Evolutionary conservation across 768 basidiomycete genomes (phyloP).

Genomic region (Pisolithus orientalis): DNA sequence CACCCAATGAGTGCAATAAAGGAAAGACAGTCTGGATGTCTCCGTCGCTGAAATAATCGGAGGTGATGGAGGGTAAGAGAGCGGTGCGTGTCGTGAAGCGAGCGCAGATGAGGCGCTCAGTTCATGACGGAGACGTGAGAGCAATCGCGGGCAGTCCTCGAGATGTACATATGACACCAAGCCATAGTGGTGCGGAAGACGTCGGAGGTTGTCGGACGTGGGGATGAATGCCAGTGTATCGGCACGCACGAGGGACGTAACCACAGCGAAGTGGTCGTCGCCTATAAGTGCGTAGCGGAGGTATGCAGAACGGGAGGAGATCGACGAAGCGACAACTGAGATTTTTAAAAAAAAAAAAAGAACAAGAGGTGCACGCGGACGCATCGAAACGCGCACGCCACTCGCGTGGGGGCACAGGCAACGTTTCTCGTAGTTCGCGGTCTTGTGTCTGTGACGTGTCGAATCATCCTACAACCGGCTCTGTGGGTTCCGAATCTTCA

Average conservation of each 20-base stretch:
- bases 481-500: constrained; percentile 48
- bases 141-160: not conserved
- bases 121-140: constrained; percentile 10
- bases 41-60: constrained; percentile 15
- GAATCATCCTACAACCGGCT: constrained; percentile 43
- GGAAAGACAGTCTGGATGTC: constrained; percentile 13
- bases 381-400: constrained; percentile 49
- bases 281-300: constrained; percentile 55
- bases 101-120: constrained; percentile 44
- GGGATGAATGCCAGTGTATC: constrained; percentile 58
- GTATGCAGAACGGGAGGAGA: constrained; percentile 44
- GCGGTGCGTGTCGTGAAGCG: constrained; percentile 19
- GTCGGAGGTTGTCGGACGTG: constrained; percentile 20
- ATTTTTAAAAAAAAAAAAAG: not conserved
- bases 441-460: constrained; percentile 71
- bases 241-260: constrained; percentile 74
- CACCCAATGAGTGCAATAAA: constrained; percentile 31
- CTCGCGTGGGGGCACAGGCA: constrained; percentile 43
- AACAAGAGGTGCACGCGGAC: constrained; percentile 43
- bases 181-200: constrained; percentile 12
- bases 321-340: constrained; percentile 32
- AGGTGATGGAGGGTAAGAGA: constrained; percentile 1
- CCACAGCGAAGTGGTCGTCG: constrained; percentile 82
- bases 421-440: constrained; percentile 51
- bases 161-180: constrained; percentile 16